Conservation (phyloP, 768 basidiomycete species). For the Grammothele lineata region DNA sequence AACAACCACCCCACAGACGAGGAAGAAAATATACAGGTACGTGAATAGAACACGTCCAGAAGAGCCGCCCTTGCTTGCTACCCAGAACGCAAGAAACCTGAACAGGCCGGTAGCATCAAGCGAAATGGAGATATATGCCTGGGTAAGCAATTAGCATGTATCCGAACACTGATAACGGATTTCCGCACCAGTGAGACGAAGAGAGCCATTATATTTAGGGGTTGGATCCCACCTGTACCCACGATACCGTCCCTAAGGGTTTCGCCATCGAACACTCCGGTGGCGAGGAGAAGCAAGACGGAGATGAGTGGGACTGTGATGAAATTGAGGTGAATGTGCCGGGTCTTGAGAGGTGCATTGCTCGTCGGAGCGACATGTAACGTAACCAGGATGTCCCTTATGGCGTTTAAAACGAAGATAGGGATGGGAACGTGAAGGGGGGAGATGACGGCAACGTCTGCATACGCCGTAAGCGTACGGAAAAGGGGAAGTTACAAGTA, state of each 20-base stretch:
- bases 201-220: conserved; percentile 89
- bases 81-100: conserved; percentile 84
- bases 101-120: conserved; percentile 87
- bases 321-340: conserved; percentile 26
- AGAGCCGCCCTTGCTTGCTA: conserved; percentile 66
- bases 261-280: conserved; percentile 24
- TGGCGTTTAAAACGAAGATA: not conserved
- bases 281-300: conserved; percentile 26
- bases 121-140: conserved; percentile 85
- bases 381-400: not conserved
- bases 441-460: conserved; percentile 25
- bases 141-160: not conserved
- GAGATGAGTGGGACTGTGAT: conserved; percentile 28
- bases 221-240: conserved; percentile 73
- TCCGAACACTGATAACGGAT: not conserved
- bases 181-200: conserved; percentile 71
- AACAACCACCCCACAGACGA: conserved; percentile 69
- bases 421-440: conserved; percentile 20
- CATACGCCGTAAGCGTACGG: not conserved
- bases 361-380: not conserved
- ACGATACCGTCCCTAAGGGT: conserved; percentile 77
- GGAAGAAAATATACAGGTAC: conserved; percentile 83
- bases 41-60: conserved; percentile 71
- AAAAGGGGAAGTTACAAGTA: not conserved
- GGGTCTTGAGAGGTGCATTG: not conserved